A percentile compares a stretch with the other conserved stretches of the same genome.
Conservation (phyloP, 129 eudicot species). For the Solidago caesia region DNA sequence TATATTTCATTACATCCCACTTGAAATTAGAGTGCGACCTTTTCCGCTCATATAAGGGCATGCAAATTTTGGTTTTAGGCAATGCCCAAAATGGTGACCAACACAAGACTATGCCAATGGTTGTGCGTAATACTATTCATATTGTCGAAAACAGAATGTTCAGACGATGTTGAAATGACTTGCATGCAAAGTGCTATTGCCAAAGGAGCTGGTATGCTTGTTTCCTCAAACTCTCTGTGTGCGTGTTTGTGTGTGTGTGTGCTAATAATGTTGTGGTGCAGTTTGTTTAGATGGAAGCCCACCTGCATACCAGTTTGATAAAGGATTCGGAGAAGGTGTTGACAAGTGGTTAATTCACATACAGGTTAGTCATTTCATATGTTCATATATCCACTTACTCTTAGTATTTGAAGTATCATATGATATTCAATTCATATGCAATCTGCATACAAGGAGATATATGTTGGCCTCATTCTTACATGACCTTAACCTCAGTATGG, state of each 20-base stretch:
- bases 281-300: slow-evolving; percentile 70
- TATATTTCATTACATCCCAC: slow-evolving; percentile 16
- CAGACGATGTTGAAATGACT: slow-evolving; percentile 38
- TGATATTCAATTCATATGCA: too few species aligned
- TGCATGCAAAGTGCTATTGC: slow-evolving; percentile 38
- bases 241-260: background rate
- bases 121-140: slow-evolving; percentile 25
- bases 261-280: slow-evolving; percentile 24
- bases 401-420: background rate
- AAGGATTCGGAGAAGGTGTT: slow-evolving; percentile 46
- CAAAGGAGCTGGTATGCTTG: slow-evolving; percentile 52
- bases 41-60: slow-evolving; percentile 26
- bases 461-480: too few species aligned
- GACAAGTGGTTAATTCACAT: slow-evolving; percentile 56
- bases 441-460: too few species aligned
- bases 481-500: background rate
- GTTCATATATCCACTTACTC: slow-evolving; percentile 6
- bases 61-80: slow-evolving; percentile 17
- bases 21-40: slow-evolving; percentile 19
- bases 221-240: slow-evolving; percentile 13
- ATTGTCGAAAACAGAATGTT: slow-evolving; percentile 31
- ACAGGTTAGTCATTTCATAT: slow-evolving; percentile 40
- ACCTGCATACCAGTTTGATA: slow-evolving; percentile 53
- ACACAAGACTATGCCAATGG: slow-evolving; percentile 29
- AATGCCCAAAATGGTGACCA: slow-evolving; percentile 23